These are phyloP conservation scores for Rhizoclosmatium globosum DNA, from an alignment of 192 early-diverging fungal species.

Conservation along the genomic window DNA sequence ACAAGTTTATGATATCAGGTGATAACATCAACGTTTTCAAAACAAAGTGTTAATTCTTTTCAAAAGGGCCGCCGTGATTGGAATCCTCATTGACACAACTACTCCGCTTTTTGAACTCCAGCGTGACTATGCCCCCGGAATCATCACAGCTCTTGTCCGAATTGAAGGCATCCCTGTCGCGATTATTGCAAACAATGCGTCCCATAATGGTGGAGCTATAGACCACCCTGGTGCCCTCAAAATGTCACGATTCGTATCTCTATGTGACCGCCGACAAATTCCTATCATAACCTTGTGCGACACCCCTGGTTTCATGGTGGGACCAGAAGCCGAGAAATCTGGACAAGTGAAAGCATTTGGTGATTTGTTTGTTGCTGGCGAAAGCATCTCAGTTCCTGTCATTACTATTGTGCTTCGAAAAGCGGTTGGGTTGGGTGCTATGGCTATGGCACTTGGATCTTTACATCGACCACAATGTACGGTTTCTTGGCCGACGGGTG, in stretches of 20 bases:
- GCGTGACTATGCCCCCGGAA: slow-evolving; percentile 3
- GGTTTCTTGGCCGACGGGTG: slow-evolving; percentile 42
- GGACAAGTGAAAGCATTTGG: slow-evolving; percentile 33
- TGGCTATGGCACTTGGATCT: slow-evolving; percentile 41
- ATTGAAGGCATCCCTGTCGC: slow-evolving; percentile 33
- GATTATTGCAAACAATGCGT: slow-evolving; percentile 39
- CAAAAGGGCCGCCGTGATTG: slow-evolving; percentile 12
- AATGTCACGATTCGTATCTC: slow-evolving; percentile 20
- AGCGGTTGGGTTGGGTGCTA: slow-evolving; percentile 42
- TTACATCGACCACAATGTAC: slow-evolving; percentile 32
- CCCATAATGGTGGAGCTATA: slow-evolving; percentile 34
- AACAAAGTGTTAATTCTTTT: neutral
- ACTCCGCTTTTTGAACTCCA: slow-evolving; percentile 18
- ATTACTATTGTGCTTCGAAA: slow-evolving; percentile 36
- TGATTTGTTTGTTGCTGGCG: slow-evolving; percentile 25
- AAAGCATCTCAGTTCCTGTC: neutral
- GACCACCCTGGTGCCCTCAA: slow-evolving; percentile 25
- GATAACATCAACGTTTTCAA: neutral
- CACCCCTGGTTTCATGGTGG: slow-evolving; percentile 46
- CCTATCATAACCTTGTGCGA: slow-evolving; percentile 39
- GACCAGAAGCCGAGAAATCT: slow-evolving; percentile 35
- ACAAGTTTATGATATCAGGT: slow-evolving; percentile 20
- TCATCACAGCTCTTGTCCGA: slow-evolving; percentile 35
- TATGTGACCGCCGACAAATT: slow-evolving; percentile 31
- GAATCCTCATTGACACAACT: slow-evolving; percentile 4